These are phyloP conservation scores for Saccharum officinarum DNA, from an alignment of 176 grass and related monocot species.

Conservation along the genomic window DNA sequence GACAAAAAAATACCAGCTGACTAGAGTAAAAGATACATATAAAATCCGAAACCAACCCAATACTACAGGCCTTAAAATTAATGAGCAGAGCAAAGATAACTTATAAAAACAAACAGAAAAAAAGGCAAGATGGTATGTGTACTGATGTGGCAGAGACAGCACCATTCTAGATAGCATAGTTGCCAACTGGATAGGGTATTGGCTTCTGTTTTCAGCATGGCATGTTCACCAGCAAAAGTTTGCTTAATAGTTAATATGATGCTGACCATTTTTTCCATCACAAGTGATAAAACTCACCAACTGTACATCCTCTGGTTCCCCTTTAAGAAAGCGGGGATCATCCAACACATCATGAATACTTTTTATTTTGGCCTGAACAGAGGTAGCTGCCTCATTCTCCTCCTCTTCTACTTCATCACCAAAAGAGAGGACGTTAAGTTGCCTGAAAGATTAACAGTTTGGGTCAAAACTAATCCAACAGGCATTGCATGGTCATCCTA, in stretches of 20 bases:
- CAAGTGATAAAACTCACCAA: constrained; percentile 42
- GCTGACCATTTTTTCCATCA: neutral
- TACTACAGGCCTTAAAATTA: neutral
- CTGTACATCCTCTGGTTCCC: constrained; percentile 47
- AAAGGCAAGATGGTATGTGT: neutral
- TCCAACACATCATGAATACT: constrained; percentile 96
- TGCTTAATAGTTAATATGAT: constrained; percentile 1
- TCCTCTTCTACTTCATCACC: constrained; percentile 98
- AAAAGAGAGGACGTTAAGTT: constrained; percentile 92
- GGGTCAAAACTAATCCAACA: constrained; percentile 36
- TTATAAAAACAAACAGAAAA: neutral
- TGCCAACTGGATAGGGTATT: constrained; percentile 7
- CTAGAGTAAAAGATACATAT: neutral
- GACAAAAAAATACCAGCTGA: constrained; percentile 32
- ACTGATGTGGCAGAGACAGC: neutral
- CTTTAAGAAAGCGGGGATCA: constrained; percentile 87
- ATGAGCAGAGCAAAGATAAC: neutral
- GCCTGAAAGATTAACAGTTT: constrained; percentile 48
- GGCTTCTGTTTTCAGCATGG: neutral
- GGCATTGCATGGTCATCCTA: neutral
- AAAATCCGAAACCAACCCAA: neutral
- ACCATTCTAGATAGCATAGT: neutral
- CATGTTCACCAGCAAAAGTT: constrained; percentile 17
- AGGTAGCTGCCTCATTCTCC: constrained; percentile 62
- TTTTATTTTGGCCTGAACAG: constrained; percentile 87